A percentile compares a stretch with the other conserved stretches of the same genome.
phyloP scores from a whole-genome alignment of 164 flowering plant species.

The Santalum album region DNA sequence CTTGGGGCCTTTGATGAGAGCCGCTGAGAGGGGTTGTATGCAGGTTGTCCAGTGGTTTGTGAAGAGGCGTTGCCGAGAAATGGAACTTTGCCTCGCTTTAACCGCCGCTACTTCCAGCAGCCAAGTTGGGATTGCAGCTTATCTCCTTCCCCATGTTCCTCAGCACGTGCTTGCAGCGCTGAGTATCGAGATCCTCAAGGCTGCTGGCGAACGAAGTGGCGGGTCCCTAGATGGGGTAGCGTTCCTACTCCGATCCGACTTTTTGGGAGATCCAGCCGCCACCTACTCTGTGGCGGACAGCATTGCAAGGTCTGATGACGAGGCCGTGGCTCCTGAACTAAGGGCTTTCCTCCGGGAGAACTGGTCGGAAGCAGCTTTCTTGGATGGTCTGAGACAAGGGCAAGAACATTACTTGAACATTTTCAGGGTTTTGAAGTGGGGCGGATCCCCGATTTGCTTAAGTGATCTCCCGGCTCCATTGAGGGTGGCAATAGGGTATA shows the following conservation, averaged over 20 bases:
- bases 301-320: constrained; percentile 76
- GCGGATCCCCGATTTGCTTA: constrained; percentile 56
- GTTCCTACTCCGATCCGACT: constrained; percentile 72
- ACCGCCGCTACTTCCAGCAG: constrained; percentile 92
- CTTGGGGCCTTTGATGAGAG: constrained; percentile 92
- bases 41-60: constrained; percentile 94
- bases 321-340: constrained; percentile 65
- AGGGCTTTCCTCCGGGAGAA: constrained; percentile 56
- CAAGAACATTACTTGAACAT: constrained; percentile 59
- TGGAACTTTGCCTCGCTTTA: constrained; percentile 95
- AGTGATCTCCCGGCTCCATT: constrained; percentile 65
- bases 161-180: constrained; percentile 84
- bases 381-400: constrained; percentile 50
- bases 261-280: constrained; percentile 71
- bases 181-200: constrained; percentile 87
- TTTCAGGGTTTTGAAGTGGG: constrained; percentile 46
- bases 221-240: constrained; percentile 87
- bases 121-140: constrained; percentile 68
- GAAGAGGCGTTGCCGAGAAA: constrained; percentile 73
- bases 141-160: constrained; percentile 87
- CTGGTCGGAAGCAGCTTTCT: constrained; percentile 83
- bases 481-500: constrained; percentile 60
- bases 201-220: constrained; percentile 88
- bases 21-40: constrained; percentile 89
- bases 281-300: constrained; percentile 86